Base-by-base conservation (phyloP, 257 asterid genomes). In the Nicotiana undulata region DNA sequence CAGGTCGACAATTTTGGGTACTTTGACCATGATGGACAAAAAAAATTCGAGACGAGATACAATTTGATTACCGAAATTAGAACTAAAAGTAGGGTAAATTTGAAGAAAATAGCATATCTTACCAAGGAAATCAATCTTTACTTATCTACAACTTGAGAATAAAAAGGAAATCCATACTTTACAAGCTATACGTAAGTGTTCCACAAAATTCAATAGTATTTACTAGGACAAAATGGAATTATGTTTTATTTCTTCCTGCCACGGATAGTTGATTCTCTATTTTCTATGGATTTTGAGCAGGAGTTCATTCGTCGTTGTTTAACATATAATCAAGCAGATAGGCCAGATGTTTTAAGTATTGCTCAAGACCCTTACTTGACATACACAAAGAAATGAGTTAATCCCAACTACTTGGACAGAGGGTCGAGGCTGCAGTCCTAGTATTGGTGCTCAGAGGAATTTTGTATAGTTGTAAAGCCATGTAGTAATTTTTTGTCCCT, bases 291-390 rank as follows among this genome's bases (percentile, higher is more conserved):
- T 55, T 67, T 74, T 31, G 6, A 7, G 87, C 92, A 96, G 99
- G 99, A 96, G 10, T 92, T 93, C 70, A 91, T 96, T 80, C 97
- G 99, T 31, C 92, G 99, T 68, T 96, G 99, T 85, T 88, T 96
- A 68, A 92, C 96, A 9, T 96, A 94, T 77, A 89, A 90, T 82
- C 99, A 96, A 85, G 94, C 87, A 4, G 99, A 96, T 28, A 89
- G 99, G 86, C 98, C 98, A 15, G 99, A 96, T 82, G 99, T 94
- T 72, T 77, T 96, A 58, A 80, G 87, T 60, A 90, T 94, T 85
- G 96, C 98, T 68, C 98, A 91, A 83, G 97, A 94, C 86, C 98
- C 97, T 31, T 96, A 89, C 88, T 89, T 96, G 67, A 87, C 82
- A 29, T 96, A 89, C 82, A 85, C 92, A 75, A 96, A 96, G 90